Percentiles rank a stretch among this genome's conserved stretches.
These are phyloP conservation scores for Physcomitrellopsis africana DNA, from an alignment of 225 moss, liverwort and hornwort species.

Conservation along the genomic window DNA sequence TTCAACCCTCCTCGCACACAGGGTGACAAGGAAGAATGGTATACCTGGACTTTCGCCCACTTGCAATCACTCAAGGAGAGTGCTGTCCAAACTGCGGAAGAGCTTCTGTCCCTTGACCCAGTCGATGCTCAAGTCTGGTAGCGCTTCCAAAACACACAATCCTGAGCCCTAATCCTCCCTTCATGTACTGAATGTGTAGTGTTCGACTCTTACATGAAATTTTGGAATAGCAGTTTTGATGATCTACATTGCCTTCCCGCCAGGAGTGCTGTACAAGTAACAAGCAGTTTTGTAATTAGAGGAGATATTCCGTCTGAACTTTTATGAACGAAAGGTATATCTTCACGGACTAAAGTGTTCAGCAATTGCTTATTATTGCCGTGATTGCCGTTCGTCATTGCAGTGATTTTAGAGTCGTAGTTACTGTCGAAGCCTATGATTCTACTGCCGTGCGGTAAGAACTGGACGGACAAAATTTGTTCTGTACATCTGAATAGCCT, in stretches of 20 bases:
- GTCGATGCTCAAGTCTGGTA: conserved; percentile 64
- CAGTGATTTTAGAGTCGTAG: too few relatives aligned
- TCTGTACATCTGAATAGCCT: too few relatives aligned
- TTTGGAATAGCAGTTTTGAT: not conserved
- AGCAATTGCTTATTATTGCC: too few relatives aligned
- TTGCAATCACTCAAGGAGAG: conserved; percentile 50
- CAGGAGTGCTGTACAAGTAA: not conserved
- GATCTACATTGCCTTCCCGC: not conserved
- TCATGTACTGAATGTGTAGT: conserved; percentile 12
- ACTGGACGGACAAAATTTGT: too few relatives aligned
- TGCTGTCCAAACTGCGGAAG: conserved; percentile 50
- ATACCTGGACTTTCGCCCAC: conserved; percentile 57
- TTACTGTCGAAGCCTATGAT: too few relatives aligned
- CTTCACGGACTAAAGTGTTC: too few relatives aligned
- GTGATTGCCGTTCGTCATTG: too few relatives aligned
- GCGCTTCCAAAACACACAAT: not conserved
- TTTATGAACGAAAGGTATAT: too few relatives aligned
- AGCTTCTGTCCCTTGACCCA: conserved; percentile 44
- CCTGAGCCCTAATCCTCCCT: not conserved
- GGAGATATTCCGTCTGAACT: too few relatives aligned
- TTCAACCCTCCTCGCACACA: conserved; percentile 54
- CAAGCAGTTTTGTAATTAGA: conserved; percentile 1
- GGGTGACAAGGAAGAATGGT: conserved; percentile 58
- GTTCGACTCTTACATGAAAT: conserved; percentile 1
- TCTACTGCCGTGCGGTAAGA: too few relatives aligned